Conservation (phyloP, 805 yeast species). For the Wickerhamomyces xylosicus region DNA sequence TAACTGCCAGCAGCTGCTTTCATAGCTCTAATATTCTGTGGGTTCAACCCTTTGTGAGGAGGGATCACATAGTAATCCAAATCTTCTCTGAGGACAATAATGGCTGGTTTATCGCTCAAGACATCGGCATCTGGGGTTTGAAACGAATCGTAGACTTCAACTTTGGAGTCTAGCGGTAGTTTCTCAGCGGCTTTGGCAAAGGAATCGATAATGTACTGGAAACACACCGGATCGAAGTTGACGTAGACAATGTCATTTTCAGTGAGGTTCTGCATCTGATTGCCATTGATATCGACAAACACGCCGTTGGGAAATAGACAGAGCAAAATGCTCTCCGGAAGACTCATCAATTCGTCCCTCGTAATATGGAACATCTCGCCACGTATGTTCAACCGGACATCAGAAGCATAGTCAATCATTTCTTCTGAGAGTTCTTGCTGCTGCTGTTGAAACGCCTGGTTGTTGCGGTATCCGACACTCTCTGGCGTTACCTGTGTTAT, state of each 20-base stretch:
- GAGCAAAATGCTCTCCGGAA: constrained; percentile 83
- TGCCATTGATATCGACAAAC: constrained; percentile 66
- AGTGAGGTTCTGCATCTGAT: constrained; percentile 67
- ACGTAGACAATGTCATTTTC: constrained; percentile 75
- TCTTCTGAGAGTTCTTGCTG: constrained; percentile 16
- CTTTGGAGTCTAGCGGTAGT: constrained; percentile 30
- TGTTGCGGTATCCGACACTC: neutral
- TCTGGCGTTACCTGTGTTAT: constrained; percentile 65
- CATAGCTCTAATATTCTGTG: constrained; percentile 53
- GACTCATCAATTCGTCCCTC: constrained; percentile 79
- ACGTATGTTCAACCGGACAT: constrained; percentile 68
- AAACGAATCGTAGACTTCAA: constrained; percentile 25
- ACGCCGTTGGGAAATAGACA: constrained; percentile 90
- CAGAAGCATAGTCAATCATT: constrained; percentile 38
- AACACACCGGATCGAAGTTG: constrained; percentile 79
- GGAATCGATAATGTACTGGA: constrained; percentile 67
- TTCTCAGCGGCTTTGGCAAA: constrained; percentile 65
- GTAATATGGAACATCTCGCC: constrained; percentile 68
- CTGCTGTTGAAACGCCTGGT: constrained; percentile 9
- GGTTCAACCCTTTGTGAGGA: constrained; percentile 43
- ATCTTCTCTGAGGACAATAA: constrained; percentile 88
- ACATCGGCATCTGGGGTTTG: constrained; percentile 49
- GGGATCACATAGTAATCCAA: constrained; percentile 90
- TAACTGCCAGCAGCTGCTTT: constrained; percentile 67
- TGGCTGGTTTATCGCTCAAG: constrained; percentile 73